phyloP scores from a whole-genome alignment of 495 filamentous ascomycete genomes.

The Apiosordaria backusii region DNA sequence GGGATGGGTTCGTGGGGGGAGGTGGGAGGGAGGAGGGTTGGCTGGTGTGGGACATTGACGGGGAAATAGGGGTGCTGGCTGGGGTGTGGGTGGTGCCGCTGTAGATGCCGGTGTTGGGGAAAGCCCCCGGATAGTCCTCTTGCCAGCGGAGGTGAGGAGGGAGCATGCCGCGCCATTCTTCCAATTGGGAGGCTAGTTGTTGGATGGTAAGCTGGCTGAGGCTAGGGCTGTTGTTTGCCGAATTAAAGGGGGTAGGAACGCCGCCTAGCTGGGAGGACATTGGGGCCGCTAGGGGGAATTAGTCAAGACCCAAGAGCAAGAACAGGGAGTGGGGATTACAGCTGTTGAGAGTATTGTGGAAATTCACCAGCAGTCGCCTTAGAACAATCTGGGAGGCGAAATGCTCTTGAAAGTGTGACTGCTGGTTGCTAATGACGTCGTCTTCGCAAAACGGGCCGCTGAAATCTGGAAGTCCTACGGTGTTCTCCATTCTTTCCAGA shows the following conservation, averaged over 20 bases:
- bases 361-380: conserved; percentile 47
- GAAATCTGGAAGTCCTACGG: conserved; percentile 52
- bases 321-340: conserved; percentile 31
- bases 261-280: conserved; percentile 1
- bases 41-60: conserved; percentile 7
- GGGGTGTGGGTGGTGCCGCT: conserved; percentile 22
- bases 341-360: conserved; percentile 49
- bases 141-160: conserved; percentile 52
- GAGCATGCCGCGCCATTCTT: conserved; percentile 53
- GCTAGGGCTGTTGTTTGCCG: not conserved
- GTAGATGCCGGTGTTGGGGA: conserved; percentile 32
- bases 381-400: conserved; percentile 58
- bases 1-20: conserved; percentile 9
- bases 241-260: conserved; percentile 9
- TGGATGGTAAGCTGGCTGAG: conserved; percentile 37
- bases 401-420: conserved; percentile 52
- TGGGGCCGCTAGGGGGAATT: not conserved
- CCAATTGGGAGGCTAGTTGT: conserved; percentile 48
- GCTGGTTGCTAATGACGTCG: conserved; percentile 47
- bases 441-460: conserved; percentile 43
- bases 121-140: conserved; percentile 47
- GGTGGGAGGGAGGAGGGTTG: not conserved
- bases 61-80: conserved; percentile 17
- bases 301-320: not conserved
- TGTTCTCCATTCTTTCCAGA: conserved; percentile 46